These are phyloP conservation scores for Blastobotrys petasosporus DNA, from an alignment of 1,139 yeast species.

Conservation along the genomic window DNA sequence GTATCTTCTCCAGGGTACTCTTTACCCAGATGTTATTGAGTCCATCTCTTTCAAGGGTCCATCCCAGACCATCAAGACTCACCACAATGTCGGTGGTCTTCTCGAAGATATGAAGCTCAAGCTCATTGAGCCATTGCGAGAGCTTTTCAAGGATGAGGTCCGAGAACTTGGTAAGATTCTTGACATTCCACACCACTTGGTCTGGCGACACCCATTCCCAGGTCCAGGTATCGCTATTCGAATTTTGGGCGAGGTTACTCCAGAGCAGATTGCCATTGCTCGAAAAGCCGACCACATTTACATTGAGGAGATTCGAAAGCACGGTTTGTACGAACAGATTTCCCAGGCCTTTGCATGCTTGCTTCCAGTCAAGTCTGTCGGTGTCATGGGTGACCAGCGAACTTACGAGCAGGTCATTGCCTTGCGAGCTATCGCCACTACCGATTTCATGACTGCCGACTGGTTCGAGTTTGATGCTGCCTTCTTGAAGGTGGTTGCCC, in stretches of 20 bases:
- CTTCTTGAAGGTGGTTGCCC: slow-evolving; percentile 87
- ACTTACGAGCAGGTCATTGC: slow-evolving; percentile 99
- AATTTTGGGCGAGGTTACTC: slow-evolving; percentile 93
- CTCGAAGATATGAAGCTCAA: slow-evolving; percentile 97
- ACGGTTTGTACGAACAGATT: slow-evolving; percentile 81
- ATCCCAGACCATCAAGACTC: slow-evolving; percentile 97
- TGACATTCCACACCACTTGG: slow-evolving; percentile 94
- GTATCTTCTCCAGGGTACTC: slow-evolving; percentile 91
- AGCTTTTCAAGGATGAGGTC: slow-evolving; percentile 97
- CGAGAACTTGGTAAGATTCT: slow-evolving; percentile 90
- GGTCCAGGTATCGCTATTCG: slow-evolving; percentile 99
- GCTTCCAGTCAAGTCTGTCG: slow-evolving; percentile 95
- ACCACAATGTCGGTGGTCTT: slow-evolving; percentile 97
- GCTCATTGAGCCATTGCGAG: slow-evolving; percentile 96
- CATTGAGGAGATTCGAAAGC: slow-evolving; percentile 84
- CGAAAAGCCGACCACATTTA: slow-evolving; percentile 95
- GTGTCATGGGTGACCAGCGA: slow-evolving; percentile 99
- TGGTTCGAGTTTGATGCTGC: slow-evolving; percentile 94
- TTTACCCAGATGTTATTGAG: slow-evolving; percentile 98
- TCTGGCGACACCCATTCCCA: slow-evolving; percentile 99
- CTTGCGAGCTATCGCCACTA: slow-evolving; percentile 93
- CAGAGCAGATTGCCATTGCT: slow-evolving; percentile 88
- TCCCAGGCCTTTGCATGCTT: slow-evolving; percentile 98
- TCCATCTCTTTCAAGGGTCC: slow-evolving; percentile 99
- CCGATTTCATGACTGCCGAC: slow-evolving; percentile 99